phyloP scores from a whole-genome alignment of 805 yeast genomes.

The Ogataea thermomethanolica region DNA sequence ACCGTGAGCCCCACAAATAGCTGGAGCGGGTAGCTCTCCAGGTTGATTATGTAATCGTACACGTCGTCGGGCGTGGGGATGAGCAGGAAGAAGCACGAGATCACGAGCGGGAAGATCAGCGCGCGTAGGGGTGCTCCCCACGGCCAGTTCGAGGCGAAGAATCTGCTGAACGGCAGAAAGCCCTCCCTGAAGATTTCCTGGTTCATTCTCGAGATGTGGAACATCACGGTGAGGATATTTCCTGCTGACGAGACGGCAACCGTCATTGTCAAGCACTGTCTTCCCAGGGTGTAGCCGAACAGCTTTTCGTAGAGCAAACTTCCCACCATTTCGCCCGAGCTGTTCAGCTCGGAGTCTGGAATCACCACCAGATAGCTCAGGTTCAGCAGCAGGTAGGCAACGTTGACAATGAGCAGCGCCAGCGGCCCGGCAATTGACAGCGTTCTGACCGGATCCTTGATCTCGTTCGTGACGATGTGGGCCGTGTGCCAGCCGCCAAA shows the following conservation, averaged over 20 bases:
- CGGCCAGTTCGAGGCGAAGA: conserved; percentile 55
- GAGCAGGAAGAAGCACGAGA: conserved; percentile 40
- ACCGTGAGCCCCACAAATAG: conserved; percentile 50
- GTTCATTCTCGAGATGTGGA: conserved; percentile 49
- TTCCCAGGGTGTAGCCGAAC: conserved; percentile 48
- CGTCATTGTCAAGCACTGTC: conserved; percentile 43
- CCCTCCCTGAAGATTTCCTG: conserved; percentile 60
- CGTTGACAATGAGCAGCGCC: conserved; percentile 39
- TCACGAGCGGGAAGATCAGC: conserved; percentile 39
- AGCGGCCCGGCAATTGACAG: conserved; percentile 52
- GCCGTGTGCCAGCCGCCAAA: conserved; percentile 55
- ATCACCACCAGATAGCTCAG: conserved; percentile 49
- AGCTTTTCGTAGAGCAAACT: conserved; percentile 48
- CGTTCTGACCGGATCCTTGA: conserved; percentile 49
- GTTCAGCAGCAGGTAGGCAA: conserved; percentile 47
- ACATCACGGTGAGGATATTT: conserved; percentile 51
- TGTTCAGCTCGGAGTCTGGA: conserved; percentile 43
- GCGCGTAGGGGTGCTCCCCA: conserved; percentile 50
- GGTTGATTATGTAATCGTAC: conserved; percentile 47
- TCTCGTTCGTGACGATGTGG: conserved; percentile 52
- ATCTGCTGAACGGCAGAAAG: conserved; percentile 45
- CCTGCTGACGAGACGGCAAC: conserved; percentile 56
- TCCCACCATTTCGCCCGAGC: conserved; percentile 49
- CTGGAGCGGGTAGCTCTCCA: conserved; percentile 51
- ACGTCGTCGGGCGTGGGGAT: conserved; percentile 47